Evolutionary conservation across 768 basidiomycete genomes (phyloP), one percentile per base, ranked within the genome.

Genomic region (Glaciozyma martinii): DNA sequence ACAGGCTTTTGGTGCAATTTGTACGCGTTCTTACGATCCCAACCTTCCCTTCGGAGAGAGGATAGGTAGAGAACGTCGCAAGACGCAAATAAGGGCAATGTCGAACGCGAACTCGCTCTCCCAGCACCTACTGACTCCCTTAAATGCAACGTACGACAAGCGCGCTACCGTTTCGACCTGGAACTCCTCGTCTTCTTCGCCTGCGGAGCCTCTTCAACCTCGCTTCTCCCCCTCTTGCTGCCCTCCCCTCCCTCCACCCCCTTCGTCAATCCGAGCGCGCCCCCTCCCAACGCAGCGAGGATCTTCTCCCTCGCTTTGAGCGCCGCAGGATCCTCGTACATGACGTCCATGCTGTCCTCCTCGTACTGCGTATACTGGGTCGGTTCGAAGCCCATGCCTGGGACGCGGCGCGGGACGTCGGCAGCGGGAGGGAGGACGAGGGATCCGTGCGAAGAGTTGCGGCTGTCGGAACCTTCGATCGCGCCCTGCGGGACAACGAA

Each of bases 321-420:
- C 19, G 58, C 53, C 23, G 30, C 37, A 15, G 53, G 30, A 47
- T 65, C 46, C 32, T 65, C 63, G 46, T 60, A 65, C 13, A 40
- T 46, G 33, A 65, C 59, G 23, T 42, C 43, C 21, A 65, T n/a
- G 59, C 53, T 56, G 27, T 53, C 25, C 40, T 65, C 63, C 25
- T 58, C 56, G 7, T 60, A 53, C 32, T 65, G 63, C 32, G 63
- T 65, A 16, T 37, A 40, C 37, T 65, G 63, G 3, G 63, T 37
- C n/a, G 56, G 62, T 16, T 50, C 56, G 40, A 56, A 19, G 9
- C 27, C 25, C 47, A n/a, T 40, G 23, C 56, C 47, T 27, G 62
- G 62, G 25, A 62, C 23, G 27, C 56, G 61, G 7, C 15, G 46
- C 9, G 33, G 21, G 25, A 21, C 25, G 57, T 15, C 37, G 57